Evolutionary conservation across 495 filamentous ascomycete species (phyloP), one percentile per base, ranked within the genome.

Genomic region (Trichoderma erinaceum): DNA sequence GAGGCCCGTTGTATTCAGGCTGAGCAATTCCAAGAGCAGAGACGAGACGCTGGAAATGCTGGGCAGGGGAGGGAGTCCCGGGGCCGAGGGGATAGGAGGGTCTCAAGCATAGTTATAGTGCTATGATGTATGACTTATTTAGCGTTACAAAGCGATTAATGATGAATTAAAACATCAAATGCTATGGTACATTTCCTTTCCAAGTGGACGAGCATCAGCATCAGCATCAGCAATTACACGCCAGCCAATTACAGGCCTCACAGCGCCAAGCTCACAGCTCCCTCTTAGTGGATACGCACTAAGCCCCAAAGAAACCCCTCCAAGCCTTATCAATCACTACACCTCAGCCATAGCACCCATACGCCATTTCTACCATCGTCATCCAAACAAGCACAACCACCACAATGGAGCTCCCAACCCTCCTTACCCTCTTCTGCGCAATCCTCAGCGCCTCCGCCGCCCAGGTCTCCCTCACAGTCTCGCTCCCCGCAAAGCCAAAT

Each of bases 401-500:
- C 65, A 25, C 25, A 12, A 50, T 67, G 65, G 41, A 29, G 5
- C 29, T 56, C 12, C 12, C 29, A 21, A 0, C 50, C 43, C 41
- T 44, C 65, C 65, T 66, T 3, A 1, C 13, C 35, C 66, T 61
- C 8, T 2, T 12, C 12, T 64, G 16, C 43, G 41, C 16, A 11
- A 5, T 32, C 32, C 66, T 61, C 50, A 41, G 7, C 66, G 21
- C 10, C 25, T 18, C 10, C n/a, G 43, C 35, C 35, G 27, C 38
- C 43, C 56, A 61, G 12, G 5, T 61, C 10, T 29, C 56, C 10
- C 65, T 66, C n/a, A 52, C 41, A 3, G n/a, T 66, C 65, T 50
- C n/a, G 16, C 65, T 66, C 15, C 65, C 65, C 41, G 6, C 65
- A 2, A 66, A 27, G 41, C 79, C 83, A 4, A 88, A 86, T 78